Evolutionary conservation across 1,284 basidiomycete species (phyloP).

Genomic region (Coniferiporia sulphurascens): DNA sequence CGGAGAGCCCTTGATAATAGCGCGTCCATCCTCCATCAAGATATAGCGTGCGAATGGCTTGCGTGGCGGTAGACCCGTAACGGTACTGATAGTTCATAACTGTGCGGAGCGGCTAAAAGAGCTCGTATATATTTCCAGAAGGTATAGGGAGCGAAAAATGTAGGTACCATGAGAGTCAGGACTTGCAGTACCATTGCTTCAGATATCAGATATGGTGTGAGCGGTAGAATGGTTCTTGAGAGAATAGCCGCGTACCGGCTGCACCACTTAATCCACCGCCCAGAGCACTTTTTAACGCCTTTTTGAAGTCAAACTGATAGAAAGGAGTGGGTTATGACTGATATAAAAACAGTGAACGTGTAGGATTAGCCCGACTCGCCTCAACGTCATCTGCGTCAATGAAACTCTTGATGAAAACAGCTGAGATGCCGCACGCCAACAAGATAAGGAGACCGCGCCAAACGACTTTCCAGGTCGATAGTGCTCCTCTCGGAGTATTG

Average conservation of each 20-base stretch:
- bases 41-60: constrained; percentile 64
- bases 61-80: constrained; percentile 70
- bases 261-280: constrained; percentile 86
- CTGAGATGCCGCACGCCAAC: constrained; percentile 31
- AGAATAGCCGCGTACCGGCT: constrained; percentile 43
- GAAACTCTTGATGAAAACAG: constrained; percentile 53
- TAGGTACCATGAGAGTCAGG: constrained; percentile 67
- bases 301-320: constrained; percentile 67
- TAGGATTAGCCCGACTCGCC: constrained; percentile 34
- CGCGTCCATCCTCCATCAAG: constrained; percentile 73
- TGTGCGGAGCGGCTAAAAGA: constrained; percentile 62
- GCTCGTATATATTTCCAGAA: constrained; percentile 4
- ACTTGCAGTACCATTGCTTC: constrained; percentile 88
- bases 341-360: neutral
- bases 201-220: constrained; percentile 16
- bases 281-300: constrained; percentile 71
- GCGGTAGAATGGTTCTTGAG: neutral
- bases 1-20: constrained; percentile 78
- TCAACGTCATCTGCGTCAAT: constrained; percentile 63
- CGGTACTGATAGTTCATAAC: constrained; percentile 92
- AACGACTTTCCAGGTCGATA: neutral
- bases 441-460: constrained; percentile 27
- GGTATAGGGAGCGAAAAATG: neutral
- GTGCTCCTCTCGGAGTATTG: neutral
- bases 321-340: neutral